Percentiles rank a stretch among this genome's conserved stretches.
These are phyloP conservation scores for Phytopythium aichiense DNA, from an alignment of 352 stramenopile species.

Conservation along the genomic window DNA sequence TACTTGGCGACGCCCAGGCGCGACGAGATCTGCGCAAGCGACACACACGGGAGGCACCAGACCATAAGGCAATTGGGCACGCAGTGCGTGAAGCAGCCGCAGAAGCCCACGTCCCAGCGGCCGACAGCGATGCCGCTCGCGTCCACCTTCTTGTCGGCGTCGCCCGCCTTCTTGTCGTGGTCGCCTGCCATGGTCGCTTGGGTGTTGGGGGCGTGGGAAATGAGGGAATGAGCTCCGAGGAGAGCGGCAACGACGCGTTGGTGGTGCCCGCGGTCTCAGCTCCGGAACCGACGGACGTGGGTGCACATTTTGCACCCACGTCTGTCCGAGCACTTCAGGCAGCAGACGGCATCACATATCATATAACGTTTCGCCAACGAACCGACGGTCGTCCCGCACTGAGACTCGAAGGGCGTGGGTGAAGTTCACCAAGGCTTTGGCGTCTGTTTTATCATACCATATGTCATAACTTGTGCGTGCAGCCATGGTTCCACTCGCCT, in stretches of 20 bases:
- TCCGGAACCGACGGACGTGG: too few relatives aligned
- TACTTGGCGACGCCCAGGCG: conserved; percentile 22
- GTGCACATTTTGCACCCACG: too few relatives aligned
- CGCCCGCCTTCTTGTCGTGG: not conserved
- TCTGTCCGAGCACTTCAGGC: too few relatives aligned
- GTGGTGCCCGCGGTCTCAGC: too few relatives aligned
- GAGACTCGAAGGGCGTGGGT: too few relatives aligned
- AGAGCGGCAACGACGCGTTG: too few relatives aligned
- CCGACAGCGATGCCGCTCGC: conserved; percentile 4
- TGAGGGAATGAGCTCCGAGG: not conserved
- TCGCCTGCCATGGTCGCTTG: not conserved
- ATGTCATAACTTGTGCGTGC: not conserved
- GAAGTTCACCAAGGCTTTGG: too few relatives aligned
- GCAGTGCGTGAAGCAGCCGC: conserved; percentile 18
- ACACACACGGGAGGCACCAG: conserved; percentile 23
- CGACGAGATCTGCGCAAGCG: conserved; percentile 29
- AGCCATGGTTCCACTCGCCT: too few relatives aligned
- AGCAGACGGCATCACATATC: too few relatives aligned
- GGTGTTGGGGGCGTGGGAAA: not conserved
- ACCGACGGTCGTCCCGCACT: too few relatives aligned
- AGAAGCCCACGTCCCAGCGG: conserved; percentile 18
- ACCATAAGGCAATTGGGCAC: conserved; percentile 27
- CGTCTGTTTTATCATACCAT: not conserved
- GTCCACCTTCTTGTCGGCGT: not conserved
- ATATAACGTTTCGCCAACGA: too few relatives aligned